Evolutionary conservation across 2,329 filamentous ascomycete species (phyloP), one percentile per base, ranked within the genome.

Genomic region (Fusarium globosum): DNA sequence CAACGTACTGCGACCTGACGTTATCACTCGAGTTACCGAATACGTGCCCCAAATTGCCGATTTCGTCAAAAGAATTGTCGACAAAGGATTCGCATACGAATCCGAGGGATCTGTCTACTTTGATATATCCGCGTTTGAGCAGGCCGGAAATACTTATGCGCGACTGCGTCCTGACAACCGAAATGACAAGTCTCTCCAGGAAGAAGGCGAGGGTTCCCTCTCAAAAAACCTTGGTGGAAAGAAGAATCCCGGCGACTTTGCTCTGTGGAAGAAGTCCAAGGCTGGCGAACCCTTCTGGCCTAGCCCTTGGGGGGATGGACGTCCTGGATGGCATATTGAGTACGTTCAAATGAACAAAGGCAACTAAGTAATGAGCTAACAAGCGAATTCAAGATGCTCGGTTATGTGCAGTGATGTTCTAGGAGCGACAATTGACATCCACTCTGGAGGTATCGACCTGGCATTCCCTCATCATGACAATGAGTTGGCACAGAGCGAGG

Each of bases 251-350:
- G 92, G 93, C 12, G 95, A 98, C 79, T 98, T 98, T 83, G 95
- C 95, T 2, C 85, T 98, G 4, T 98, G 95, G 95, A 98, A 98
- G 82, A 91, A 92, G 61, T 95, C 93, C 3, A 98, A 97, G 83
- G 90, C 94, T 20, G 96, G 96, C 48, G 96, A 98, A 86, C 96
- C 96, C 1, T 93, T 90, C 74, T 98, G 96, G 96, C 87, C 91
- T 10, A 96, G 93, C 76, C 91, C 91, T 7, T 98, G 96, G 95
- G 95, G 96, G 9, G 87, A 91, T 63, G 95, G 95, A 9, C 88
- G 96, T 49, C 96, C 96, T 2, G 96, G 96, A 23, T 98, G 96
- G 96, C 96, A 98, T 80, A 98, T 98, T 78, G 95, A 98, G 84
- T 66, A 43, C 20, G 61, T 66, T 2, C 4, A 26, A 38, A n/a